These are phyloP conservation scores for Heterobasidion parviporum DNA, from an alignment of 1,284 basidiomycete species.

Conservation along the genomic window DNA sequence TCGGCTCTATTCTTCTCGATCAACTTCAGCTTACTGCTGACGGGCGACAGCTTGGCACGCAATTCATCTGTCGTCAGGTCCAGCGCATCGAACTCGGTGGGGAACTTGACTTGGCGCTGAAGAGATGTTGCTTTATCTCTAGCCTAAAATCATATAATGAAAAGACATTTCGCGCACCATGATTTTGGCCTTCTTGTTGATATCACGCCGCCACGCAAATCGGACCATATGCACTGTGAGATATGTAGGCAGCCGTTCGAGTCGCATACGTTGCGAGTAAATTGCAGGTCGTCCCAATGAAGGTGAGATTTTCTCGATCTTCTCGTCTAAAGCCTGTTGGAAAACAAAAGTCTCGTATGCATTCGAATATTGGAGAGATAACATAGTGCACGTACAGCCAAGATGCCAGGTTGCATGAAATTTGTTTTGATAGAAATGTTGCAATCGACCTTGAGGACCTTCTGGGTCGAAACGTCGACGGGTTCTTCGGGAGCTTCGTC, in stretches of 20 bases:
- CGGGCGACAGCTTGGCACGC: constrained; percentile 61
- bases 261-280: constrained; percentile 79
- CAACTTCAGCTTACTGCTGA: constrained; percentile 66
- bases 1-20: constrained; percentile 82
- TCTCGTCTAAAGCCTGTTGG: constrained; percentile 70
- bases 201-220: constrained; percentile 92
- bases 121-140: background rate
- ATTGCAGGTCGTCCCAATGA: constrained; percentile 73
- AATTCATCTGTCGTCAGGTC: constrained; percentile 77
- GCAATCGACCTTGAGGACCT: constrained; percentile 86
- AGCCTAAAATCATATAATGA: background rate
- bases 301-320: constrained; percentile 82
- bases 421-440: constrained; percentile 86
- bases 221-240: constrained; percentile 90
- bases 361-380: background rate
- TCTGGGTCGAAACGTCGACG: constrained; percentile 57
- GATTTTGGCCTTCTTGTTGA: constrained; percentile 87
- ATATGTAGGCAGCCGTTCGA: constrained; percentile 81
- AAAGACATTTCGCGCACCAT: constrained; percentile 44
- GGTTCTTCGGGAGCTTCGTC: constrained; percentile 80
- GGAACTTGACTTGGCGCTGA: constrained; percentile 92
- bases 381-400: constrained; percentile 51
- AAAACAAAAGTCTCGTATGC: background rate
- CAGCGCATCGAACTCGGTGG: constrained; percentile 78
- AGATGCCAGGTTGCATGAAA: constrained; percentile 84